A percentile compares a stretch with the other conserved stretches of the same genome.
phyloP scores from a whole-genome alignment of 2,329 filamentous ascomycete genomes.

The Neofusicoccum cordaticola region DNA sequence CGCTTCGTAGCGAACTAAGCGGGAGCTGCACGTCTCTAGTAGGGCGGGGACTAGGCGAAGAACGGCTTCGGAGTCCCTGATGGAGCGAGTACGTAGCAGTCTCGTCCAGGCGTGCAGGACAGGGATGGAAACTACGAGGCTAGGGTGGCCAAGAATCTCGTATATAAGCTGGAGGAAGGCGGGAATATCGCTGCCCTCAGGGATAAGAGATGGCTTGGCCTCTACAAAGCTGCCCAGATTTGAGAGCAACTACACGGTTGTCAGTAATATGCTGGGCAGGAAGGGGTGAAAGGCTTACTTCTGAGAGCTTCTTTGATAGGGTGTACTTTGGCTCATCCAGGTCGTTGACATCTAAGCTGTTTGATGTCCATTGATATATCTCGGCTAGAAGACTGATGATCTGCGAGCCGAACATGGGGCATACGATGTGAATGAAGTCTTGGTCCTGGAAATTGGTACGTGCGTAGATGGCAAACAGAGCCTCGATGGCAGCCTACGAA shows the following conservation, averaged over 20 bases:
- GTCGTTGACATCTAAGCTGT: slow-evolving; percentile 75
- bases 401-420: slow-evolving; percentile 72
- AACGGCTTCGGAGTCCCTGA: slow-evolving; percentile 63
- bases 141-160: slow-evolving; percentile 76
- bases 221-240: slow-evolving; percentile 82
- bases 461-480: slow-evolving; percentile 77
- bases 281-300: slow-evolving; percentile 55
- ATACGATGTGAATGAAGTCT: slow-evolving; percentile 74
- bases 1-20: slow-evolving; percentile 83
- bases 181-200: slow-evolving; percentile 63
- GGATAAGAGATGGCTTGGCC: slow-evolving; percentile 67
- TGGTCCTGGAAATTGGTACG: slow-evolving; percentile 69
- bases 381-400: slow-evolving; percentile 69
- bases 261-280: background rate
- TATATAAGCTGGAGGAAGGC: slow-evolving; percentile 78
- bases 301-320: slow-evolving; percentile 88
- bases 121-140: slow-evolving; percentile 89
- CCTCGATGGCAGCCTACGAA: slow-evolving; percentile 63
- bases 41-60: slow-evolving; percentile 68
- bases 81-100: slow-evolving; percentile 68
- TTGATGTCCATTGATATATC: slow-evolving; percentile 75
- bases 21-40: slow-evolving; percentile 76
- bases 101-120: slow-evolving; percentile 87
- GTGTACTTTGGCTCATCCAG: slow-evolving; percentile 90
- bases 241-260: slow-evolving; percentile 66